Conservation (phyloP, 1,284 basidiomycete genomes). For the Cryptococcus deneoformans region DNA sequence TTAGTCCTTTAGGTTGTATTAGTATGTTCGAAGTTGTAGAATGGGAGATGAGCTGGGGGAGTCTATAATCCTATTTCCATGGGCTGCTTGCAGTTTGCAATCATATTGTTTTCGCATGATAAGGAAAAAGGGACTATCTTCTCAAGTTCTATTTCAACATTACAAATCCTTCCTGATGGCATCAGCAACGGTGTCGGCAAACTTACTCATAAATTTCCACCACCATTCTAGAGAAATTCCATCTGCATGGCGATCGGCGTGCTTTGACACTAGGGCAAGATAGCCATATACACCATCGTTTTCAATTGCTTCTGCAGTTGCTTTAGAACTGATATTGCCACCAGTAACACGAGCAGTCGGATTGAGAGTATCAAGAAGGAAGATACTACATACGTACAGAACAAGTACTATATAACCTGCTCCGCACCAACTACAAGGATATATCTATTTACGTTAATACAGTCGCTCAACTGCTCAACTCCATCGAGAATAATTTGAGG, state of each 20-base stretch:
- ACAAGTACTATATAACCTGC: no score
- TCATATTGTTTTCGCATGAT: not conserved
- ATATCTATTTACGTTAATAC: no score
- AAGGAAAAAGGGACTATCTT: not conserved
- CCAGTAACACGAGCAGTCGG: no score
- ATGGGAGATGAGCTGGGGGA: not conserved
- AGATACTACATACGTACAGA: no score
- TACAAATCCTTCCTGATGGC: slow-evolving; percentile 8
- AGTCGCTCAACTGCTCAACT: no score
- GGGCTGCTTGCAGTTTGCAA: not conserved
- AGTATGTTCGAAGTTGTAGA: not conserved
- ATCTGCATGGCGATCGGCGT: not conserved
- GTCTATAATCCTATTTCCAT: not conserved
- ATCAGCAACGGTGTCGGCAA: slow-evolving; percentile 13
- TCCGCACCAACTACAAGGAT: no score
- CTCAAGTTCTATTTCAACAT: not conserved
- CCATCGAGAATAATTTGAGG: no score
- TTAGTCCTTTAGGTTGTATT: not conserved
- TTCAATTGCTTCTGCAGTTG: not conserved
- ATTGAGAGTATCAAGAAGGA: no score
- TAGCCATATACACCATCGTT: not conserved
- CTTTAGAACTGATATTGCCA: no score
- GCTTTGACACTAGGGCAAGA: not conserved
- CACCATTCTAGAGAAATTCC: slow-evolving; percentile 7
- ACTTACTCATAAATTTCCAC: slow-evolving; percentile 16